Evolutionary conservation across 768 basidiomycete genomes (phyloP).

Genomic region (Amanita pseudoporphyria): DNA sequence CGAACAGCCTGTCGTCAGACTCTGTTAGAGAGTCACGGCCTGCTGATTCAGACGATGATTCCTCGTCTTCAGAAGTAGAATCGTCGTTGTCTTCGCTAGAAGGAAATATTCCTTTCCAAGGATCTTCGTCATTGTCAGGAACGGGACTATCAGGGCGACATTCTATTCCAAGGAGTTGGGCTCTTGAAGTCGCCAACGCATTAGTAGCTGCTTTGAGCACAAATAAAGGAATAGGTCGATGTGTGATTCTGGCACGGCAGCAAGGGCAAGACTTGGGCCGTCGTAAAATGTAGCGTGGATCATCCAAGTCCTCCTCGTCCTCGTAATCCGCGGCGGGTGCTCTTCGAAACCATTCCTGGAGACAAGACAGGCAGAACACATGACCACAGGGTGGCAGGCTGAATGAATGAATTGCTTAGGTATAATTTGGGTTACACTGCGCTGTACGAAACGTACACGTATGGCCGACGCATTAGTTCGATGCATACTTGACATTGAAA

Average conservation of each 20-base stretch:
- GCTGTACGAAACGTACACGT: conserved; percentile 38
- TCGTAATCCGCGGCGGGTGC: conserved; percentile 38
- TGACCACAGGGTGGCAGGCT: conserved; percentile 74
- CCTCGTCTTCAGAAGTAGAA: conserved; percentile 15
- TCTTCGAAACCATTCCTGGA: conserved; percentile 71
- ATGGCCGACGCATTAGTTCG: conserved; percentile 56
- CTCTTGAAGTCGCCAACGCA: conserved; percentile 37
- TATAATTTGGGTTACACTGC: not conserved
- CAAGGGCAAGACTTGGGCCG: conserved; percentile 67
- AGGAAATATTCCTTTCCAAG: conserved; percentile 65
- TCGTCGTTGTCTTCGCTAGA: conserved; percentile 32
- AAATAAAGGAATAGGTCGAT: conserved; percentile 60
- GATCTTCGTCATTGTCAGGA: conserved; percentile 38
- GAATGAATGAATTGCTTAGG: conserved; percentile 7
- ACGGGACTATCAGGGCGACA: conserved; percentile 14
- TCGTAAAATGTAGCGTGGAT: conserved; percentile 37
- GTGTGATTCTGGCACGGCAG: conserved; percentile 48
- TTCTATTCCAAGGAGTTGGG: conserved; percentile 5
- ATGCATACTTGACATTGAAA: conserved; percentile 74
- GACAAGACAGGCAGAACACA: conserved; percentile 60
- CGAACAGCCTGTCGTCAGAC: conserved; percentile 12
- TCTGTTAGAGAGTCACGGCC: conserved; percentile 27
- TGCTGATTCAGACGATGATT: conserved; percentile 14
- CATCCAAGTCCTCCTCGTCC: conserved; percentile 21
- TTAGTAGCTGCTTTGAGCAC: conserved; percentile 51